Percentiles rank a stretch among this genome's conserved stretches.
Evolutionary conservation across 2,329 filamentous ascomycete species (phyloP).

Genomic region (Colletotrichum lini): DNA sequence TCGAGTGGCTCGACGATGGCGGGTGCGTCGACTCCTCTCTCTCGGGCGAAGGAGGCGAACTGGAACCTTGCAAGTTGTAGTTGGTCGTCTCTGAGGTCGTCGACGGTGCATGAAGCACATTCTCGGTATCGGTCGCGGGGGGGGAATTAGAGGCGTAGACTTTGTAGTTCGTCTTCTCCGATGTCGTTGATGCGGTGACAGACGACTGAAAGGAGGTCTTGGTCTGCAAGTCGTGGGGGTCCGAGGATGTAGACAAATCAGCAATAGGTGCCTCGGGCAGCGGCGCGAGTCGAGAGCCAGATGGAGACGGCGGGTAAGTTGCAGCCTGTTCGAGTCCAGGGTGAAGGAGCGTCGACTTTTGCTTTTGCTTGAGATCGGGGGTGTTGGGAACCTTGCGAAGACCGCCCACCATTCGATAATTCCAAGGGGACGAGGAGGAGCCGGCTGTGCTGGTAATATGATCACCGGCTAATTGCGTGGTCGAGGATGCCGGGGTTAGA

Average conservation of each 20-base stretch:
- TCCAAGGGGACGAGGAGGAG: constrained; percentile 61
- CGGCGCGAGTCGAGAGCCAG: constrained; percentile 50
- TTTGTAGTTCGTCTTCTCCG: constrained; percentile 70
- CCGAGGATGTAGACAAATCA: constrained; percentile 16
- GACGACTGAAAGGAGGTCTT: constrained; percentile 49
- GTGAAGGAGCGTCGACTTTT: constrained; percentile 45
- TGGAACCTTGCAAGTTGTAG: constrained; percentile 67
- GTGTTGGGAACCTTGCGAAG: constrained; percentile 66
- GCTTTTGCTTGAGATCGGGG: constrained; percentile 60
- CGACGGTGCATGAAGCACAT: constrained; percentile 52
- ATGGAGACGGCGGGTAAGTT: constrained; percentile 42
- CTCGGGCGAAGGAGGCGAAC: constrained; percentile 57
- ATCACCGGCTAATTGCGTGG: constrained; percentile 54
- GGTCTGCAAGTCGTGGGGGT: constrained; percentile 39
- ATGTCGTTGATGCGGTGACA: constrained; percentile 59
- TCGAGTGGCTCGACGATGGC: constrained; percentile 61
- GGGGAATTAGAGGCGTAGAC: constrained; percentile 65
- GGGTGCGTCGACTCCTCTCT: constrained; percentile 57
- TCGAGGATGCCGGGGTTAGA: constrained; percentile 51
- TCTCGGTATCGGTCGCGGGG: constrained; percentile 56
- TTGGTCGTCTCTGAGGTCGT: constrained; percentile 67
- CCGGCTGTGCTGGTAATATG: constrained; percentile 43
- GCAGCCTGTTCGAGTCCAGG: constrained; percentile 26
- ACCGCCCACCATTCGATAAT: constrained; percentile 68
- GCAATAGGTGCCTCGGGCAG: constrained; percentile 47